Evolutionary conservation across 768 basidiomycete genomes (phyloP), one percentile per base, ranked within the genome.

Genomic region (Lentinula lateritia): DNA sequence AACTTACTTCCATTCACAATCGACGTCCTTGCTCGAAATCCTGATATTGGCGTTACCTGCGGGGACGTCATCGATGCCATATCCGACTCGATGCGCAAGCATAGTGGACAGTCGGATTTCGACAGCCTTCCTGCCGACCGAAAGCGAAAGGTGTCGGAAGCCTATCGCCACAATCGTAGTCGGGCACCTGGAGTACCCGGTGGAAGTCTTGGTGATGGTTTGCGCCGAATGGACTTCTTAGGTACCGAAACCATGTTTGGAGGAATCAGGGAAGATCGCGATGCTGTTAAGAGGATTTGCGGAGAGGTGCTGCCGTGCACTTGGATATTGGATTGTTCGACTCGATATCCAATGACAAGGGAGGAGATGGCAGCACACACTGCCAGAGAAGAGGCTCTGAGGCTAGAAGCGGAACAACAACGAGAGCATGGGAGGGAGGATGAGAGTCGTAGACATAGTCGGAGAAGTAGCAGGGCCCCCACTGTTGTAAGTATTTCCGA

Each of bases 181-280:
- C 80, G 83, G 8, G 79, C 79, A 35, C 74, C 73, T 28, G 83
- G 83, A 52, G 89, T 86, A 1, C 90, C 91, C 1, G 91, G 91
- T 0, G 91, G 89, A 0, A 72, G 73, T 45, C 78, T 92, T 3
- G 84, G 83, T 7, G 77, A 81, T 52, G 85, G 85, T 8, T 76
- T 92, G 70, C 81, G 83, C 64, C 74, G 86, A 58, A 73, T 89
- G 58, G 91, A 93, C 67, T 92, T 83, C 75, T 75, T 93, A 36
- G 77, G 83, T 6, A 70, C 74, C 52, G 69, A 81, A 57, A 83
- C 83, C 36, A 78, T 82, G 72, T 92, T 83, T 65, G 89, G 85
- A 1, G 91, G 91, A 8, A 70, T 92, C 39, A 74, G 73, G 59
- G 23, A 67, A 16, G 80, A 84, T 66, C 80, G 83, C 9, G 58